A percentile compares a stretch with the other conserved stretches of the same genome.
Evolutionary conservation across 345 rosid genomes (phyloP).

Genomic region (Citrus inodora): DNA sequence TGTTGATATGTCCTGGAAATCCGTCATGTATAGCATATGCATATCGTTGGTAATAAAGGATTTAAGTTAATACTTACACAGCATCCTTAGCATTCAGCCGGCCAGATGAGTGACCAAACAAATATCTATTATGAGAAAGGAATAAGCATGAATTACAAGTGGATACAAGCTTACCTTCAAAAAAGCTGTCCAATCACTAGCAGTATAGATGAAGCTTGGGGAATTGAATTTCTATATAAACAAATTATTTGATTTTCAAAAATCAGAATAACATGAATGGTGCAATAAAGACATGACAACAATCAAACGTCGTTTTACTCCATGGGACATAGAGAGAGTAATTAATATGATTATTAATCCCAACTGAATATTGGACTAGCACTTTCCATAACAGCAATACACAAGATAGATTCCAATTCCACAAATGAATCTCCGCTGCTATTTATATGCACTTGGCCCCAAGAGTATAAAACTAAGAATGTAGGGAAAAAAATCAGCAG

Average conservation of each 20-base stretch:
- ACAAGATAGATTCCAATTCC: slow-evolving; percentile 1
- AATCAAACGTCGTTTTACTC: background rate
- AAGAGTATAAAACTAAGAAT: background rate
- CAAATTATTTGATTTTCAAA: slow-evolving; percentile 13
- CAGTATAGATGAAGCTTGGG: slow-evolving; percentile 68
- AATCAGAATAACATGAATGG: slow-evolving; percentile 17
- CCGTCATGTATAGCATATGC: background rate
- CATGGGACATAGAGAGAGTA: background rate
- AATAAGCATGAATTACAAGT: slow-evolving; percentile 6
- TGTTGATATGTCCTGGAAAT: background rate
- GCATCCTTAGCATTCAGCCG: background rate
- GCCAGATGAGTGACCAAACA: slow-evolving; percentile 1
- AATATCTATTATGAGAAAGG: background rate
- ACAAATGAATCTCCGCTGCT: background rate
- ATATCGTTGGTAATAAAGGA: background rate
- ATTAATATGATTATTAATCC: background rate
- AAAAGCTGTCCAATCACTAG: slow-evolving; percentile 84
- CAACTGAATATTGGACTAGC: background rate
- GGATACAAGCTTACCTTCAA: slow-evolving; percentile 54
- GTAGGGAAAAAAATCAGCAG: background rate
- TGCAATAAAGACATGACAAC: background rate
- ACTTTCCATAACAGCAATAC: background rate
- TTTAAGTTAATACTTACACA: background rate
- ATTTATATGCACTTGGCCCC: background rate
- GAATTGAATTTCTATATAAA: slow-evolving; percentile 80